Base-by-base conservation (phyloP, 1,284 basidiomycete genomes). In the Volvariella volvacea region DNA sequence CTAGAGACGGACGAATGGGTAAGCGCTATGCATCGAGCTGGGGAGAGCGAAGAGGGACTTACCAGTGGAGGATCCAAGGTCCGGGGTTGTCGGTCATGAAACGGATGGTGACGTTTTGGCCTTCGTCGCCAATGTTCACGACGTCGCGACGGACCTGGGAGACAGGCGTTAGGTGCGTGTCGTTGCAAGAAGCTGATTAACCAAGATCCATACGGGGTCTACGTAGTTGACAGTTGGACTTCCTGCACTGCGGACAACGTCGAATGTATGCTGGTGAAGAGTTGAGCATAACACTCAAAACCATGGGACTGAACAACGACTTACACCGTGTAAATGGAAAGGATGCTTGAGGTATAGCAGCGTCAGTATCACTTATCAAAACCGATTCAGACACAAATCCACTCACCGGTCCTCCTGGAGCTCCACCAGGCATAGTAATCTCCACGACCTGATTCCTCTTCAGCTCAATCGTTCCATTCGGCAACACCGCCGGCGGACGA, bases 391-490 rank as follows among this genome's bases (percentile, higher is more conserved):
- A 44, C n/a, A 6, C 8, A 28, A 16, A 19, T 28, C 31, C 34
- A 52, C 60, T 50, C 30, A 63, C 61, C 3, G 58, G 55, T 19
- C 55, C 53, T 37, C 55, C 56, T 19, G 54, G 47, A 3, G 44
- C 45, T 20, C 53, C 54, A 22, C 57, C 63, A 30, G 62, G 58
- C 31, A 71, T 59, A 1, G 58, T 52, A 9, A 75, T 44, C 48
- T 74, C 72, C n/a, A 74, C 60, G 14, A 64, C 64, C 42, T 70
- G 68, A 47, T 75, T 71, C 8, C 51, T 55, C 1, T 68, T 69
- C n/a, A 79, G 52, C 16, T 58, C 55, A 46, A 71, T 74, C 2
- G 77, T 63, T 16, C 62, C 67, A 8, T 67, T 72, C 2, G 46
- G 62, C 20, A 78, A 58, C n/a, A 68, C 60, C 10, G 61, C 53